Evolutionary conservation across 768 basidiomycete genomes (phyloP).

Genomic region (Suillus paluster): DNA sequence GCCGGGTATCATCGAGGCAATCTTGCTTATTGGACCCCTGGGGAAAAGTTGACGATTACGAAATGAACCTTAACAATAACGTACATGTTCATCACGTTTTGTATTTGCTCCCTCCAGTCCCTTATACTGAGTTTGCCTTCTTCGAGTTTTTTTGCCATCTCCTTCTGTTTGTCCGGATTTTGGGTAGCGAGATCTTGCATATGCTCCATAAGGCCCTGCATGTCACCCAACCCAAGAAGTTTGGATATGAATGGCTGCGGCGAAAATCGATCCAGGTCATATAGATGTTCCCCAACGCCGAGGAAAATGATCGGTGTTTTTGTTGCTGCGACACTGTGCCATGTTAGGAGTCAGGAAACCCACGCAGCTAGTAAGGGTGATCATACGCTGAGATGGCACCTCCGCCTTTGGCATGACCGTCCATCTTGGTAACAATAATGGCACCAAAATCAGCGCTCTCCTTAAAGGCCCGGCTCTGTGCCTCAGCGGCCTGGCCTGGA

Average conservation of each 20-base stretch:
- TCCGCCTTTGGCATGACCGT: slow-evolving; percentile 98
- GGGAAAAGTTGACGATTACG: slow-evolving; percentile 19
- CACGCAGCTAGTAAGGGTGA: not conserved
- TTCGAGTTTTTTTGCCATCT: slow-evolving; percentile 96
- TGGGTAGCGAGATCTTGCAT: slow-evolving; percentile 95
- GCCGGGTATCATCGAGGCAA: slow-evolving; percentile 98
- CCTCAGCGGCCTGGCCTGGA: slow-evolving; percentile 94
- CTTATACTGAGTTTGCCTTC: slow-evolving; percentile 96
- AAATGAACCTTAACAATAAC: slow-evolving; percentile 28
- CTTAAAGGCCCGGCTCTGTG: slow-evolving; percentile 96
- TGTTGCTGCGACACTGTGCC: slow-evolving; percentile 89
- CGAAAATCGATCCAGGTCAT: slow-evolving; percentile 94
- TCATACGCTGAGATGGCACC: slow-evolving; percentile 98
- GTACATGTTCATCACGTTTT: slow-evolving; percentile 97
- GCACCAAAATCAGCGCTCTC: slow-evolving; percentile 97
- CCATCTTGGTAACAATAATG: slow-evolving; percentile 99
- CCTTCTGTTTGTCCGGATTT: slow-evolving; percentile 96
- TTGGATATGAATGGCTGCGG: slow-evolving; percentile 98
- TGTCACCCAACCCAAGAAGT: slow-evolving; percentile 91
- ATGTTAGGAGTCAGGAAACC: not conserved
- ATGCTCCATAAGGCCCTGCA: slow-evolving; percentile 97
- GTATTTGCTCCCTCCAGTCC: slow-evolving; percentile 97
- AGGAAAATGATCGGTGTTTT: slow-evolving; percentile 99
- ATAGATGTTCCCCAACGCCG: slow-evolving; percentile 96
- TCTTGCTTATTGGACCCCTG: slow-evolving; percentile 99